phyloP scores from a whole-genome alignment of 148 eudicot species.

The Cornus kousa region DNA sequence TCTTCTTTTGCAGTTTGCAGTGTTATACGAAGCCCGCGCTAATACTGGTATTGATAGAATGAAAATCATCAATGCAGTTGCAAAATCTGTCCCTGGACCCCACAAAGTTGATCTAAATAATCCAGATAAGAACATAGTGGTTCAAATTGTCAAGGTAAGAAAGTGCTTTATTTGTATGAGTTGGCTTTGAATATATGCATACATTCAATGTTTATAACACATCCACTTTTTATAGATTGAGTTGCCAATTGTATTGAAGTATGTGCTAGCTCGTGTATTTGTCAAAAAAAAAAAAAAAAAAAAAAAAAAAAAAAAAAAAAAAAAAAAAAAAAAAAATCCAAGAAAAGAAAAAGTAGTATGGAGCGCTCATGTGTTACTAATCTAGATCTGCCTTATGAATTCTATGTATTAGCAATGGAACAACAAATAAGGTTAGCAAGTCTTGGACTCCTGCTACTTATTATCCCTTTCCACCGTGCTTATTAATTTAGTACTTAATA shows the following conservation, averaged over 20 bases:
- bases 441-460: no score
- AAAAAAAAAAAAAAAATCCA: no score
- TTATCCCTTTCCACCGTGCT: no score
- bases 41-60: conserved; percentile 84
- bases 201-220: background rate
- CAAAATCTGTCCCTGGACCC: conserved; percentile 76
- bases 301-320: no score
- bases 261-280: no score
- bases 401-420: background rate
- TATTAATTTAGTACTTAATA: no score
- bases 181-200: background rate
- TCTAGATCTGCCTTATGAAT: background rate
- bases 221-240: background rate
- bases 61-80: conserved; percentile 85
- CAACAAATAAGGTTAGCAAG: background rate
- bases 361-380: background rate
- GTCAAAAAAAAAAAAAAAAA: no score
- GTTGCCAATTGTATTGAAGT: no score
- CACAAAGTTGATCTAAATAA: conserved; percentile 94
- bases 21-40: conserved; percentile 90
- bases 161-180: background rate
- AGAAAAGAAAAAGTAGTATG: no score
- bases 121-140: conserved; percentile 81
- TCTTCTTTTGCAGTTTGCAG: conserved; percentile 68
- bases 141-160: conserved; percentile 84